Evolutionary conservation across 352 stramenopile genomes (phyloP).

Genomic region (Globisporangium camurandrum): DNA sequence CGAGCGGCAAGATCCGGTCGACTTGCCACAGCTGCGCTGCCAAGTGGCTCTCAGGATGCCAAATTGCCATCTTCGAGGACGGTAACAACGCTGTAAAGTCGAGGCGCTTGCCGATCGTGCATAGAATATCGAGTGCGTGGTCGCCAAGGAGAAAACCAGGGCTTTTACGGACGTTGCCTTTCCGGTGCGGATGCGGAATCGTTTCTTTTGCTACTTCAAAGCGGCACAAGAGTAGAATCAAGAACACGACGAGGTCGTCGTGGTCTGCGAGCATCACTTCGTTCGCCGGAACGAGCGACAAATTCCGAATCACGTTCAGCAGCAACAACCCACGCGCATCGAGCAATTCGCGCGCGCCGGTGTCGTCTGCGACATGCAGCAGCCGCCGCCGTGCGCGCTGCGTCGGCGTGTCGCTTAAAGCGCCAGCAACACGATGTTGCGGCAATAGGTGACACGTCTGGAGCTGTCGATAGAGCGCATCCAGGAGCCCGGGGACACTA

Average conservation of each 20-base stretch:
- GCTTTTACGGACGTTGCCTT: too few relatives aligned
- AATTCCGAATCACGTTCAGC: conserved; percentile 75
- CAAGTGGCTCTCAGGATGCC: conserved; percentile 54
- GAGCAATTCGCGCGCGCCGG: conserved; percentile 29
- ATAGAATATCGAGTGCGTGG: conserved; percentile 70
- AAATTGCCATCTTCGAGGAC: conserved; percentile 38
- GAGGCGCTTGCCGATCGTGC: conserved; percentile 58
- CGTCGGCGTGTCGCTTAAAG: conserved; percentile 2
- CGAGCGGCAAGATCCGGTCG: conserved; percentile 45
- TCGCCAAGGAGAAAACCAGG: too few relatives aligned
- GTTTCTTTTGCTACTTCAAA: too few relatives aligned
- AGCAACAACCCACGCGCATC: conserved; percentile 45
- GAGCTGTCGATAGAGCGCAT: conserved; percentile 69
- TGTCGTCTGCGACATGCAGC: conserved; percentile 33
- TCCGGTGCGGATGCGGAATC: too few relatives aligned
- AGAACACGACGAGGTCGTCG: conserved; percentile 52
- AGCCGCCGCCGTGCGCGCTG: conserved; percentile 22
- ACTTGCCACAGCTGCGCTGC: conserved; percentile 54
- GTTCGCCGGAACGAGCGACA: conserved; percentile 67
- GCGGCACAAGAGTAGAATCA: conserved; percentile 57
- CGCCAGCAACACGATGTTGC: conserved; percentile 16
- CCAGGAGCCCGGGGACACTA: conserved; percentile 59
- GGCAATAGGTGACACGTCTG: conserved; percentile 41
- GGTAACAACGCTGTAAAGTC: conserved; percentile 62
- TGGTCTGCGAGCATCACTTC: conserved; percentile 56